Base-by-base conservation (phyloP, 345 rosid species). In the Draba incana region DNA sequence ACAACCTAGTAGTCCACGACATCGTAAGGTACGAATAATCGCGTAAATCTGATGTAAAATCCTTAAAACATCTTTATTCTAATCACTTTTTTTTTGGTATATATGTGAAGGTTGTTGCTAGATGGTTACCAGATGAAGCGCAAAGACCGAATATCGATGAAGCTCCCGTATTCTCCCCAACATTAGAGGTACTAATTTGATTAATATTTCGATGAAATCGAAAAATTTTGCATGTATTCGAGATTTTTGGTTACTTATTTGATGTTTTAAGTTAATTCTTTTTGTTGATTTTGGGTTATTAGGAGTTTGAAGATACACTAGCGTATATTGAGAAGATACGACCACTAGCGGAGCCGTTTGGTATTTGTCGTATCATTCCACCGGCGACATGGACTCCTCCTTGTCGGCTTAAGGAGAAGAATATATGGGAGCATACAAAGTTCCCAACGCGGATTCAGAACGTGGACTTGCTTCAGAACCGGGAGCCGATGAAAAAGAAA, bases 261-360 rank as follows among this genome's bases (percentile, higher is more conserved):
- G 31, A 61, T 57, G 66, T 37, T 43, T 58, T n/a, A n/a, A n/a
- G n/a, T n/a, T n/a, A n/a, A n/a, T n/a, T n/a, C n/a, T n/a, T n/a
- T n/a, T n/a, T n/a, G n/a, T n/a, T n/a, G n/a, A n/a, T n/a, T n/a
- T n/a, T 70, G 63, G 44, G 10, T 69, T 14, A 25, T 70, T 28
- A 94, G 99, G 99, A 94, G 78, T 94, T 94, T 84, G 86, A 86
- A 82, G 95, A 94, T 78, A 81, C 97, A 44, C 85, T 88, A 54
- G 84, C 83, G n/a, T 94, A 87, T 72, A 83, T 94, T 60, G 88
- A 83, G 52, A 94, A 86, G 83, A 91, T 94, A 73, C 96, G 92
- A 6, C 47, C 79, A 42, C 28, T 82, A 76, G 99, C 99, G 15
- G 89, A 90, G 72, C 54, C 85, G 7, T 90, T 66, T 81, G 99